phyloP scores from a whole-genome alignment of 768 basidiomycete genomes.

The Rhizopogon roseolus region DNA sequence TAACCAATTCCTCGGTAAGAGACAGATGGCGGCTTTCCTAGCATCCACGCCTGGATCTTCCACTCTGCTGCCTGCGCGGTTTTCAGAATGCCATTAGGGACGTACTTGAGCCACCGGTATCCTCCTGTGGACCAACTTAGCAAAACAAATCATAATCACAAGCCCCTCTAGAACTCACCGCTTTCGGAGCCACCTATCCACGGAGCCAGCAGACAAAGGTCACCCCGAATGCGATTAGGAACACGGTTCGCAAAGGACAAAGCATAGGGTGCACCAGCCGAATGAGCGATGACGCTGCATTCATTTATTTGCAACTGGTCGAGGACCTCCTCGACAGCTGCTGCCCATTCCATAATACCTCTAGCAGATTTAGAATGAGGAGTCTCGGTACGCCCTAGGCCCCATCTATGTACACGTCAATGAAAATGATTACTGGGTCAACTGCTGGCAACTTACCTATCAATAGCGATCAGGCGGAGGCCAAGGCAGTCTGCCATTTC shows the following conservation, averaged over 20 bases:
- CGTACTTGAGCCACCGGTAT: constrained; percentile 96
- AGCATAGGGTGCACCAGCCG: constrained; percentile 93
- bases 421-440: neutral
- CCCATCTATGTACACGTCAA: constrained; percentile 57
- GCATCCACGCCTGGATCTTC: constrained; percentile 95
- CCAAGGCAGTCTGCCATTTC: constrained; percentile 90
- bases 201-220: constrained; percentile 86
- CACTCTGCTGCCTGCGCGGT: constrained; percentile 97
- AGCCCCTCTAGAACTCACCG: constrained; percentile 38
- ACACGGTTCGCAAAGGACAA: constrained; percentile 79
- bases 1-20: constrained; percentile 86
- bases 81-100: constrained; percentile 88
- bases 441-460: constrained; percentile 52
- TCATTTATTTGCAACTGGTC: constrained; percentile 71
- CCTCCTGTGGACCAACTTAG: constrained; percentile 44
- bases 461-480: constrained; percentile 88
- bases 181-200: constrained; percentile 94
- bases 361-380: constrained; percentile 58
- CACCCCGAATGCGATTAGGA: constrained; percentile 73
- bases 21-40: constrained; percentile 89
- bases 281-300: constrained; percentile 92
- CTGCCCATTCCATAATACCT: constrained; percentile 88
- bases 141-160: constrained; percentile 2
- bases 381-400: constrained; percentile 81
- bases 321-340: constrained; percentile 85